Base-by-base conservation (phyloP, 208 protist genomes). In the Leishmania mexicana region DNA sequence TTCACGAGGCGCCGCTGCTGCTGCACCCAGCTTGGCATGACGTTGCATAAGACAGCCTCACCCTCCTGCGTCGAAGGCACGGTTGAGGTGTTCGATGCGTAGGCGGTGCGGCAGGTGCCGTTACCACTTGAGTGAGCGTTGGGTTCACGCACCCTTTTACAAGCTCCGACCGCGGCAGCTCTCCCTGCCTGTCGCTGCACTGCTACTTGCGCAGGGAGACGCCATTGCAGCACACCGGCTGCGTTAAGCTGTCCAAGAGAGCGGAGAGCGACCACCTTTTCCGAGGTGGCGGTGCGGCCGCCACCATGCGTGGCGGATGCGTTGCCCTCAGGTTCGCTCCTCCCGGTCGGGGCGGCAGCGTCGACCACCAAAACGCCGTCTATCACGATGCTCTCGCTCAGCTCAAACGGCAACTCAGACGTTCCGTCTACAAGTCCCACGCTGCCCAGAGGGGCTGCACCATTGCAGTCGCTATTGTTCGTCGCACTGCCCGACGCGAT, bases 151-250 rank as follows among this genome's bases (percentile, higher is more conserved):
- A 21, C 4, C 64, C 35, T 15, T 28, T 53, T 73, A n/a, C 4
- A 49, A 4, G 53, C 24, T 28, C 47, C 47, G 13, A 45, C 38
- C 28, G 7, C 6, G 31, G 31, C 51, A 15, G 0, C 38, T 77
- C 28, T 15, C 28, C n/a, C 45, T n/a, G 8, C 49, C 19, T 10
- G 19, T 21, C 35, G 35, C 49, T 53, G 15, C 62, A 40, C 42
- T 28, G 40, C 35, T 60, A 31, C 28, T 8, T 24, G 75, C 75
- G 42, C 64, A 21, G 62, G 58, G 35, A 47, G 47, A 31, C 75
- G 62, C 83, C 83, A 86, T 35, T 77, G 78, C 49, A 86, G 47
- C 11, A 83, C 78, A 24, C 83, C 83, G 2, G 83, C 83, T 15
- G 54, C 83, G 31, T 77, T 76, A 47, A 86, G 83, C n/a, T 77